Conservation (phyloP, 2,329 filamentous ascomycete species). For the Fulvia fulva region DNA sequence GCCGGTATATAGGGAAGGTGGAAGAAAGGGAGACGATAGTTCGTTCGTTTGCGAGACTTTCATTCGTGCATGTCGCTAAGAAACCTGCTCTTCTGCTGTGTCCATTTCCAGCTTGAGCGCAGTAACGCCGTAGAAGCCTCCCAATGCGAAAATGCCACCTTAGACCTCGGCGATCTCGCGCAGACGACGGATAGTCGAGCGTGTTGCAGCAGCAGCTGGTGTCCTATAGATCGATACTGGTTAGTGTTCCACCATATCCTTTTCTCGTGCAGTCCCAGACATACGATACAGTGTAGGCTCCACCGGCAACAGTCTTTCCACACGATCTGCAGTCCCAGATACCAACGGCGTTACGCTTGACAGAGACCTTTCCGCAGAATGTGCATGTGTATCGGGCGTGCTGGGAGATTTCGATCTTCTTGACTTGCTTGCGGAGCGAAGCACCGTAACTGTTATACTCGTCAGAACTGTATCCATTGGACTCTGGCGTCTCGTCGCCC, state of each 20-base stretch:
- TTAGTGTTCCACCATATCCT: constrained; percentile 6
- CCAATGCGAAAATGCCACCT: constrained; percentile 30
- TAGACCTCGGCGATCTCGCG: constrained; percentile 97
- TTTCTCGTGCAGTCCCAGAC: constrained; percentile 43
- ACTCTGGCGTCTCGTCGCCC: background rate
- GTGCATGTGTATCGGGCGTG: constrained; percentile 97
- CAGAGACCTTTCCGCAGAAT: constrained; percentile 93
- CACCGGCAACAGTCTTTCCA: constrained; percentile 89
- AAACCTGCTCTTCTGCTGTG: constrained; percentile 19
- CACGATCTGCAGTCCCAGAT: constrained; percentile 97
- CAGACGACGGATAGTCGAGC: constrained; percentile 94
- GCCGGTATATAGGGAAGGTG: background rate
- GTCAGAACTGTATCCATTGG: constrained; percentile 12
- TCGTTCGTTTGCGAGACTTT: constrained; percentile 22
- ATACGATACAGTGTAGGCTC: constrained; percentile 95
- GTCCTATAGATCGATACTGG: constrained; percentile 55
- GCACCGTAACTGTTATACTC: constrained; percentile 75
- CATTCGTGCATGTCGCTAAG: constrained; percentile 26
- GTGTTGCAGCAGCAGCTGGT: constrained; percentile 86
- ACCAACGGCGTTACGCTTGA: constrained; percentile 73
- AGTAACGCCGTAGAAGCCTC: constrained; percentile 27
- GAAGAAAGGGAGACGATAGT: background rate
- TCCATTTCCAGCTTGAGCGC: constrained; percentile 20
- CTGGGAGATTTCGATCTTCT: constrained; percentile 99
- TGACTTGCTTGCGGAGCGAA: constrained; percentile 98